A percentile compares a stretch with the other conserved stretches of the same genome.
Conservation (phyloP, 2,329 filamentous ascomycete genomes). For the Didymella lethalis region DNA sequence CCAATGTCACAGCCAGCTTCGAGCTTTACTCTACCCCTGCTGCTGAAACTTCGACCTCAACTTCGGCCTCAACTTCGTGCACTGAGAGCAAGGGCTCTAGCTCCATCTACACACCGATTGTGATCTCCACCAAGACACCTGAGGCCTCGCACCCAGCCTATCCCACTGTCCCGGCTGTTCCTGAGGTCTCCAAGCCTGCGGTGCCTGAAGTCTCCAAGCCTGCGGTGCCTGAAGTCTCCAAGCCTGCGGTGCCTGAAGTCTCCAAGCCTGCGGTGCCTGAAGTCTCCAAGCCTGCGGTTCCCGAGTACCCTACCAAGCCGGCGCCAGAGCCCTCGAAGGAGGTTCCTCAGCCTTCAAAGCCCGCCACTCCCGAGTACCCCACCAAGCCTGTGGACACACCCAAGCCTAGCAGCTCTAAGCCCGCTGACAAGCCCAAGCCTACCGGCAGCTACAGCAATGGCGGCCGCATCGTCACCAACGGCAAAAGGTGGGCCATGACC, state of each 20-base stretch:
- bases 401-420: constrained; percentile 35
- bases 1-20: constrained; percentile 38
- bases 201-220: constrained; percentile 16
- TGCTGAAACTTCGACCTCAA: constrained; percentile 74
- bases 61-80: constrained; percentile 72
- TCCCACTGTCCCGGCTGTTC: constrained; percentile 14
- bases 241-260: constrained; percentile 6
- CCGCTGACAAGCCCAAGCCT: constrained; percentile 40
- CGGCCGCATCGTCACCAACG: constrained; percentile 51
- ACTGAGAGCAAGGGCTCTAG: constrained; percentile 72
- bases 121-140: constrained; percentile 25
- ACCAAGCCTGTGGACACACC: constrained; percentile 17
- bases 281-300: constrained; percentile 13
- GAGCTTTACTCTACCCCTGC: constrained; percentile 41
- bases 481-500: constrained; percentile 58
- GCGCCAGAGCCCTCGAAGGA: constrained; percentile 23
- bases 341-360: constrained; percentile 22
- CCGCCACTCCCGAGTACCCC: constrained; percentile 17
- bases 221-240: constrained; percentile 11
- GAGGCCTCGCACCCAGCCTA: constrained; percentile 21
- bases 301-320: constrained; percentile 16
- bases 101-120: constrained; percentile 53
- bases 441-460: constrained; percentile 35
- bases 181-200: constrained; percentile 15
- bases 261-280: neutral